A percentile compares a stretch with the other conserved stretches of the same genome.
phyloP scores from a whole-genome alignment of 257 asterid genomes.

The Paraleonurus japonicus region DNA sequence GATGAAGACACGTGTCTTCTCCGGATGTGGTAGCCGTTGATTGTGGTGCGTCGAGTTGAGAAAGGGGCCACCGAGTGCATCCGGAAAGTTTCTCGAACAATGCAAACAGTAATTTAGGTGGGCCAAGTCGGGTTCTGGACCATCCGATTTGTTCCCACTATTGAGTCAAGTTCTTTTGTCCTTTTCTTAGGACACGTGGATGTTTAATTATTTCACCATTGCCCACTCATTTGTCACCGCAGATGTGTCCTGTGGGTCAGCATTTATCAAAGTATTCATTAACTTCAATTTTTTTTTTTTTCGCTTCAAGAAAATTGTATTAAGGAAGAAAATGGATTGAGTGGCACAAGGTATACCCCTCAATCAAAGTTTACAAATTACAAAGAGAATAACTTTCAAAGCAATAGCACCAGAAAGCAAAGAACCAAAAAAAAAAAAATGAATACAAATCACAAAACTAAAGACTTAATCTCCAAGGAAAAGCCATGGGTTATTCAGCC shows the following conservation, averaged over 20 bases:
- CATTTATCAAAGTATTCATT: too few relatives aligned
- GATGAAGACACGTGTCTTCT: slow-evolving; percentile 82
- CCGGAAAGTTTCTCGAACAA: slow-evolving; percentile 86
- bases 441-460: too few relatives aligned
- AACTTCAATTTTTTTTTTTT: too few relatives aligned
- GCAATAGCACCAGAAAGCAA: too few relatives aligned
- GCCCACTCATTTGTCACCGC: slow-evolving; percentile 99
- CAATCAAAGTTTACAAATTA: too few relatives aligned
- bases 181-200: slow-evolving; percentile 59
- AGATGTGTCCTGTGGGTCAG: slow-evolving; percentile 96
- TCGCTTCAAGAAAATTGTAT: too few relatives aligned
- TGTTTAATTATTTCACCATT: slow-evolving; percentile 86
- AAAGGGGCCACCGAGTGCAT: slow-evolving; percentile 97
- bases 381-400: too few relatives aligned
- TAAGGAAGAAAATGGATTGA: too few relatives aligned
- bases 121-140: slow-evolving; percentile 56
- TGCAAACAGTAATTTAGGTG: slow-evolving; percentile 80
- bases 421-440: too few relatives aligned
- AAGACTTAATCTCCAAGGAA: too few relatives aligned
- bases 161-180: slow-evolving; percentile 71
- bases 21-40: slow-evolving; percentile 73
- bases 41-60: slow-evolving; percentile 63
- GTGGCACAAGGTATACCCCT: too few relatives aligned
- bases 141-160: slow-evolving; percentile 73
- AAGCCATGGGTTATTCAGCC: too few relatives aligned